A percentile compares a stretch with the other conserved stretches of the same genome.
Conservation (phyloP, 768 basidiomycete genomes). For the Kwoniella newhampshirensis region DNA sequence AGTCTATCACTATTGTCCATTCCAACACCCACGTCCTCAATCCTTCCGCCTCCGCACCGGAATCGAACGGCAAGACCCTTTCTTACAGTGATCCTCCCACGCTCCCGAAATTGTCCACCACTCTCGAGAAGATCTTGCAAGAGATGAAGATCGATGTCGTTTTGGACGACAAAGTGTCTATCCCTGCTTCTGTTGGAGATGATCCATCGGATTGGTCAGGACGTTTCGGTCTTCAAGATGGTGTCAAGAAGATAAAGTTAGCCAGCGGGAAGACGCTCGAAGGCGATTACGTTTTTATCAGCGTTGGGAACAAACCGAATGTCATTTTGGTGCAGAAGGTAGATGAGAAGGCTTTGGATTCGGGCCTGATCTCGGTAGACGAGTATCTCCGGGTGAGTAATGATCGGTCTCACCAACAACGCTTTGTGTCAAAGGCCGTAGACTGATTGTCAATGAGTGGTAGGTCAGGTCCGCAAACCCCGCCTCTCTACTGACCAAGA, state of each 20-base stretch:
- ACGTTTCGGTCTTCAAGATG: slow-evolving; percentile 29
- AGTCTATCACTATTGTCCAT: slow-evolving; percentile 46
- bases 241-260: slow-evolving; percentile 27
- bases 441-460: neutral
- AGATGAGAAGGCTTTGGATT: slow-evolving; percentile 36
- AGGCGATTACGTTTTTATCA: slow-evolving; percentile 48
- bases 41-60: slow-evolving; percentile 12
- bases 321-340: slow-evolving; percentile 28
- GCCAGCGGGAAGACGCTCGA: slow-evolving; percentile 32
- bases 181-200: slow-evolving; percentile 16
- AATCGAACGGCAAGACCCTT: slow-evolving; percentile 7
- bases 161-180: slow-evolving; percentile 28
- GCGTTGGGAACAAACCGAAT: slow-evolving; percentile 44
- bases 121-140: slow-evolving; percentile 32
- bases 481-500: slow-evolving; percentile 19
- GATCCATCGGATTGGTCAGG: slow-evolving; percentile 29
- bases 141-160: slow-evolving; percentile 39
- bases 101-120: slow-evolving; percentile 32
- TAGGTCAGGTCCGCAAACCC: slow-evolving; percentile 1
- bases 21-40: slow-evolving; percentile 24
- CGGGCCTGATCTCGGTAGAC: slow-evolving; percentile 39
- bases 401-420: neutral
- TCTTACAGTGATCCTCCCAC: slow-evolving; percentile 27
- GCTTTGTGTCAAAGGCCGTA: neutral
- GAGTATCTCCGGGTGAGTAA: slow-evolving; percentile 37